phyloP scores from a whole-genome alignment of 2,329 filamentous ascomycete genomes.

The Botrytis hyacinthi region DNA sequence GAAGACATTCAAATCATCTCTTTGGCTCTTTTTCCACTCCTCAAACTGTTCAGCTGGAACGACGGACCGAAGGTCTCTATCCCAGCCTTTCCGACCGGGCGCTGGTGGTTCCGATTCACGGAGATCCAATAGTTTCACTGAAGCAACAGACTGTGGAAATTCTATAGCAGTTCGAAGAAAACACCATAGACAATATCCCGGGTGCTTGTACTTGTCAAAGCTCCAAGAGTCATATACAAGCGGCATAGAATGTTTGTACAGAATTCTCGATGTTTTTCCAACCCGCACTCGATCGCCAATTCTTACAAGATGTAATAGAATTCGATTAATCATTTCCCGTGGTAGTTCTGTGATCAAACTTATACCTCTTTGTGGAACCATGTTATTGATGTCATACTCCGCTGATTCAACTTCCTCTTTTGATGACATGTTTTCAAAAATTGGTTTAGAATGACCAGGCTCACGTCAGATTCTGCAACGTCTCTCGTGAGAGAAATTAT shows the following conservation, averaged over 20 bases:
- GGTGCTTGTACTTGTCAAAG: not conserved
- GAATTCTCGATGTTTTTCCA: not conserved
- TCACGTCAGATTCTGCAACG: not conserved
- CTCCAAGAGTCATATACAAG: not conserved
- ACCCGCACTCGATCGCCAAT: not conserved
- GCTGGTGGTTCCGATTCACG: no score
- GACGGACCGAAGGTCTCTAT: no score
- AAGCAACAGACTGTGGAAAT: no score
- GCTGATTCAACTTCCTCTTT: not conserved
- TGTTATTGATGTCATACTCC: not conserved
- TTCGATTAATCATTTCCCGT: not conserved
- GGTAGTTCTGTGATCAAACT: not conserved
- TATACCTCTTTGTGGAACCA: not conserved
- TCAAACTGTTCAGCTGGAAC: no score
- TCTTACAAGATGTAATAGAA: not conserved
- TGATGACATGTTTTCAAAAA: not conserved
- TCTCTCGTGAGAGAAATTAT: not conserved
- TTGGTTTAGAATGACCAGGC: not conserved
- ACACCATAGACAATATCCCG: no score
- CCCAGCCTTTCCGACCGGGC: no score
- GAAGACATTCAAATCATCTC: no score
- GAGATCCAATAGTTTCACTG: no score
- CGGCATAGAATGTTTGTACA: not conserved
- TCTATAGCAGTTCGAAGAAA: no score
- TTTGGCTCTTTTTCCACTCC: no score